Evolutionary conservation across 2,329 filamentous ascomycete genomes (phyloP).

Genomic region (Graphilbum sp.): DNA sequence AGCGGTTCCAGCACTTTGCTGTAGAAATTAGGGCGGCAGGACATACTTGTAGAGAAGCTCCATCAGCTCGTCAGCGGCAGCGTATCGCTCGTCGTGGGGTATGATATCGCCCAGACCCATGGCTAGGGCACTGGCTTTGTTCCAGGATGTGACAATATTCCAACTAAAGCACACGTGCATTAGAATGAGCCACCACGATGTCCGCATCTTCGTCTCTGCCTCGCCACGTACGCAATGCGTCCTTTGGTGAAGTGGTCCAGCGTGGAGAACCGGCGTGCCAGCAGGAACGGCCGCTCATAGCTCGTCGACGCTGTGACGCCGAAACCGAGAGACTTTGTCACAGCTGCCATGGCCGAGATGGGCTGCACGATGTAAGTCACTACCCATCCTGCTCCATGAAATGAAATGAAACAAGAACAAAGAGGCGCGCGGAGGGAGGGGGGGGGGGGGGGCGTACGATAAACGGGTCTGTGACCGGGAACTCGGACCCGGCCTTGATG

Average conservation of each 20-base stretch:
- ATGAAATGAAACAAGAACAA: no score
- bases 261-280: constrained; percentile 6
- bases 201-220: neutral
- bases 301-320: no score
- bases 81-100: constrained; percentile 10
- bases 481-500: no score
- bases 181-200: neutral
- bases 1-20: no score
- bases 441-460: no score
- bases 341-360: no score
- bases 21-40: neutral
- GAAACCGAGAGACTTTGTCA: no score
- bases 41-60: constrained; percentile 9
- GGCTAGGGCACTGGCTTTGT: constrained; percentile 6
- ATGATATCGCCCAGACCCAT: constrained; percentile 6
- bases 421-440: no score
- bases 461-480: no score
- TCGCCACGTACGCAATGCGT: constrained; percentile 5
- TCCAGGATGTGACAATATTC: constrained; percentile 11
- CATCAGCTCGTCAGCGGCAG: constrained; percentile 9
- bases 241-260: constrained; percentile 7
- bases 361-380: no score
- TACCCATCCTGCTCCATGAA: no score
- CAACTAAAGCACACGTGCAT: no score
- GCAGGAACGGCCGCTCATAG: constrained; percentile 2